Conservation (phyloP, 306 rosid genomes). For the Gastrolobium villosum region DNA sequence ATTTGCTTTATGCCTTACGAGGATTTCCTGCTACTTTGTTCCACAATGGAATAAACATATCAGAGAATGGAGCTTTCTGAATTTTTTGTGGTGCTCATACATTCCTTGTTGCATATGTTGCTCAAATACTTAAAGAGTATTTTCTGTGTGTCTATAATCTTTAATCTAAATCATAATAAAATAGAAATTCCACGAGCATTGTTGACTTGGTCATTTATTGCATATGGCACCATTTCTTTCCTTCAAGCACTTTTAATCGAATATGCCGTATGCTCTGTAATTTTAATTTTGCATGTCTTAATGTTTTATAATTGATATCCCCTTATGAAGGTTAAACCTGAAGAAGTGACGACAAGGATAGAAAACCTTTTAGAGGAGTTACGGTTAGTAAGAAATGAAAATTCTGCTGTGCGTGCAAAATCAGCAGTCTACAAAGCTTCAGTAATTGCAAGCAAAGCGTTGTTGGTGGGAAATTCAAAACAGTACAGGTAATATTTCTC, state of each 20-base stretch:
- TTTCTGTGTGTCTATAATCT: conserved; percentile 1
- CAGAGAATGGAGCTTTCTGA: conserved; percentile 18
- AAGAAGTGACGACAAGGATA: conserved; percentile 81
- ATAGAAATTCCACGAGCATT: neutral
- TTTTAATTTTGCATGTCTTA: conserved; percentile 21
- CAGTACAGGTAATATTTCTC: conserved; percentile 71
- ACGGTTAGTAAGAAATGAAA: conserved; percentile 76
- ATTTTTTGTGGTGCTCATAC: conserved; percentile 20
- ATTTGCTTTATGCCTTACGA: conserved; percentile 13
- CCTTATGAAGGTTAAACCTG: conserved; percentile 86
- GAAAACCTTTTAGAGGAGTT: conserved; percentile 87
- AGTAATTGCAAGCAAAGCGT: conserved; percentile 64
- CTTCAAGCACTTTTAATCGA: conserved; percentile 30
- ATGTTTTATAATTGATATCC: conserved; percentile 26
- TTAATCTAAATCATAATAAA: neutral
- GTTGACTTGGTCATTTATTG: conserved; percentile 29
- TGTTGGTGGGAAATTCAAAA: conserved; percentile 73
- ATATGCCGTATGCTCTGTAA: neutral
- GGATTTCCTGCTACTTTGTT: conserved; percentile 36
- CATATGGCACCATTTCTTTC: conserved; percentile 35
- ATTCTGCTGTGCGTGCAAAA: conserved; percentile 74
- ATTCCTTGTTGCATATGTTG: conserved; percentile 36
- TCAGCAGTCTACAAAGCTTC: conserved; percentile 90
- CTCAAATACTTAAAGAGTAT: neutral
- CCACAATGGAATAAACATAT: conserved; percentile 14